Percentiles rank a stretch among this genome's conserved stretches.
Conservation (phyloP, 495 filamentous ascomycete species). For the Xylaria scruposa region DNA sequence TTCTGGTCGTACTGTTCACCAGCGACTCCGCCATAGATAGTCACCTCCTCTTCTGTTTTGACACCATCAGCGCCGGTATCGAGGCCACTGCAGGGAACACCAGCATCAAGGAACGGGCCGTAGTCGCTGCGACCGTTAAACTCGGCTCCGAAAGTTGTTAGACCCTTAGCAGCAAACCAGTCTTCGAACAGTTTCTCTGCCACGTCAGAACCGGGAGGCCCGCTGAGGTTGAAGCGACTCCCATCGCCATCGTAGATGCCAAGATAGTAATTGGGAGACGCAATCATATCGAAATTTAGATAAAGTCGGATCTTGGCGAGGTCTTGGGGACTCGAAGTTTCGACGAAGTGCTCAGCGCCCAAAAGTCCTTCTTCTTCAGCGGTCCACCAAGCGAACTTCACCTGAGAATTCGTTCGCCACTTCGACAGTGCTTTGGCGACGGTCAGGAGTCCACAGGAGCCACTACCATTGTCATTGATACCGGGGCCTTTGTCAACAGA, state of each 20-base stretch:
- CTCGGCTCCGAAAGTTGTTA: conserved; percentile 55
- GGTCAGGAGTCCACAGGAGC: conserved; percentile 67
- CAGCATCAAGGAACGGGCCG: conserved; percentile 67
- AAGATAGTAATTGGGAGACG: conserved; percentile 71
- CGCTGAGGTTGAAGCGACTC: conserved; percentile 63
- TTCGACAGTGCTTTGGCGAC: conserved; percentile 65
- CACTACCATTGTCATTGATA: conserved; percentile 75
- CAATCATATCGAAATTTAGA: conserved; percentile 84
- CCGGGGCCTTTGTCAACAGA: conserved; percentile 68
- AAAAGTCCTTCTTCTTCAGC: conserved; percentile 71
- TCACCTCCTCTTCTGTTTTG: conserved; percentile 66
- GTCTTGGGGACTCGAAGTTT: conserved; percentile 43
- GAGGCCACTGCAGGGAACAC: conserved; percentile 69
- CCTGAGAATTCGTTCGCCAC: conserved; percentile 67
- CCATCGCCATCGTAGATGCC: conserved; percentile 78
- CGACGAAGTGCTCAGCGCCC: conserved; percentile 68
- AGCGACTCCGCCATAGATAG: conserved; percentile 65
- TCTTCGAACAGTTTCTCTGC: conserved; percentile 69
- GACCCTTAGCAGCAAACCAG: conserved; percentile 57
- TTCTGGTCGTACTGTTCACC: conserved; percentile 66
- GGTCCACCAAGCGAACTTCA: conserved; percentile 74
- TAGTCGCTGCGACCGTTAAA: conserved; percentile 76
- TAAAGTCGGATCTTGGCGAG: conserved; percentile 67
- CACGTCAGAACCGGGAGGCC: conserved; percentile 67
- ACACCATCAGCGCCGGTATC: conserved; percentile 72